Conservation (phyloP, 1,284 basidiomycete species). For the Taiwanofungus camphoratus region DNA sequence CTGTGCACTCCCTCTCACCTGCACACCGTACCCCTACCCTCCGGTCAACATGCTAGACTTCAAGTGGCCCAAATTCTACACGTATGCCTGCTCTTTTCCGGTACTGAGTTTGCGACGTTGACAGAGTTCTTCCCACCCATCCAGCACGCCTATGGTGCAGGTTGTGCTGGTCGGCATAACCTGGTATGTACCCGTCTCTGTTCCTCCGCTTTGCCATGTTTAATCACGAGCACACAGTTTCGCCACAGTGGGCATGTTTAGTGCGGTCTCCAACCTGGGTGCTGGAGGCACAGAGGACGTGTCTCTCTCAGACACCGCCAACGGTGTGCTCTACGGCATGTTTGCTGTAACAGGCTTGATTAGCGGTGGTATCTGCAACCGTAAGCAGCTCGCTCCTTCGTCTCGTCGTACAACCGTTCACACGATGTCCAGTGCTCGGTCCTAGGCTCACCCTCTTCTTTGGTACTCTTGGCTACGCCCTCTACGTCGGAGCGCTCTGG, state of each 20-base stretch:
- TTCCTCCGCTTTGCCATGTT: conserved; percentile 11
- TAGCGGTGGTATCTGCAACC: conserved; percentile 42
- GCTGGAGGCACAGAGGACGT: conserved; percentile 41
- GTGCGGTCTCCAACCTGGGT: conserved; percentile 40
- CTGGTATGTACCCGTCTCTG: conserved; percentile 26
- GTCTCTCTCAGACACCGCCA: conserved; percentile 35
- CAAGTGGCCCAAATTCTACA: conserved; percentile 27
- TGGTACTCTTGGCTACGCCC: conserved; percentile 40
- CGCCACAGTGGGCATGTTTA: conserved; percentile 46
- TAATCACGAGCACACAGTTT: conserved; percentile 22
- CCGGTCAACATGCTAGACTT: conserved; percentile 20
- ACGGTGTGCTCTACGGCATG: conserved; percentile 40
- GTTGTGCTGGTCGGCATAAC: conserved; percentile 39
- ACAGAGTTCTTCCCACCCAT: not conserved
- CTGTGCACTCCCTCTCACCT: not conserved
- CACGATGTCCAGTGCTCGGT: conserved; percentile 36
- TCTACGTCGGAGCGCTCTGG: conserved; percentile 45
- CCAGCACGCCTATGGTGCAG: conserved; percentile 35
- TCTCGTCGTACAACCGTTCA: conserved; percentile 4
- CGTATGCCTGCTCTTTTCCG: conserved; percentile 15
- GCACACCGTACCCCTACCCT: conserved; percentile 8
- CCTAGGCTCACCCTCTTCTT: conserved; percentile 40
- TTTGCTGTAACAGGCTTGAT: conserved; percentile 43
- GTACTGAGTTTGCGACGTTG: not conserved
- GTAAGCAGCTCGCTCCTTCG: conserved; percentile 23